A percentile compares a stretch with the other conserved stretches of the same genome.
These are phyloP conservation scores for Dictyophora rubrovolvata DNA, from an alignment of 768 basidiomycete species.

Conservation along the genomic window DNA sequence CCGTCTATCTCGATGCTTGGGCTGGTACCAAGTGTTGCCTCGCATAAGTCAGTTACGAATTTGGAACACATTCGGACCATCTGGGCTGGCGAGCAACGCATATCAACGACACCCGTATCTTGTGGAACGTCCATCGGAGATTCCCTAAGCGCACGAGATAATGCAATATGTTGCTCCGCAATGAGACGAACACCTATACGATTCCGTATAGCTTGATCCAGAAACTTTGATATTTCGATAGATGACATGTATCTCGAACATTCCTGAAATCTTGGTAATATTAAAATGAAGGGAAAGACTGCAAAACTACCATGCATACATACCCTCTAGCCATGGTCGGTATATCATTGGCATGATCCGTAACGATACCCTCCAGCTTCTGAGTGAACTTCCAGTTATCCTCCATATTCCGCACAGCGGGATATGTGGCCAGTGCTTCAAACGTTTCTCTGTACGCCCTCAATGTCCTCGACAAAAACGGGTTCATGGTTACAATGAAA, in stretches of 20 bases:
- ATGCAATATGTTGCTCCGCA: slow-evolving; percentile 83
- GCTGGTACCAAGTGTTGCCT: slow-evolving; percentile 67
- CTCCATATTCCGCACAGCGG: slow-evolving; percentile 50
- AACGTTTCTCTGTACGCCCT: slow-evolving; percentile 64
- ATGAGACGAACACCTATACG: slow-evolving; percentile 82
- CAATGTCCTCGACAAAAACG: slow-evolving; percentile 66
- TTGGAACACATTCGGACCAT: slow-evolving; percentile 74
- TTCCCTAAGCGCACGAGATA: slow-evolving; percentile 47
- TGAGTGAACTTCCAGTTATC: slow-evolving; percentile 63
- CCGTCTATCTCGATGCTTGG: slow-evolving; percentile 68
- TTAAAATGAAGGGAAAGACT: neutral
- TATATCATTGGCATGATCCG: slow-evolving; percentile 76
- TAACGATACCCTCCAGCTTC: slow-evolving; percentile 61
- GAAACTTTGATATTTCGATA: slow-evolving; percentile 65
- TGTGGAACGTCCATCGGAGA: slow-evolving; percentile 24
- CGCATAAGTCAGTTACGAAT: slow-evolving; percentile 78
- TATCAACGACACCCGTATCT: slow-evolving; percentile 64
- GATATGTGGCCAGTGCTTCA: slow-evolving; percentile 55
- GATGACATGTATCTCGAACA: slow-evolving; percentile 76
- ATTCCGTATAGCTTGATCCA: slow-evolving; percentile 77
- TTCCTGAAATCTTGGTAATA: slow-evolving; percentile 65
- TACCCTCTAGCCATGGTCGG: slow-evolving; percentile 87
- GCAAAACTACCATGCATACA: slow-evolving; percentile 12
- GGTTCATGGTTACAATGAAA: slow-evolving; percentile 85
- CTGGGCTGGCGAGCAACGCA: slow-evolving; percentile 54